Evolutionary conservation across 1,139 yeast species (phyloP).

Genomic region (Cylindricascospora bacillispora): DNA sequence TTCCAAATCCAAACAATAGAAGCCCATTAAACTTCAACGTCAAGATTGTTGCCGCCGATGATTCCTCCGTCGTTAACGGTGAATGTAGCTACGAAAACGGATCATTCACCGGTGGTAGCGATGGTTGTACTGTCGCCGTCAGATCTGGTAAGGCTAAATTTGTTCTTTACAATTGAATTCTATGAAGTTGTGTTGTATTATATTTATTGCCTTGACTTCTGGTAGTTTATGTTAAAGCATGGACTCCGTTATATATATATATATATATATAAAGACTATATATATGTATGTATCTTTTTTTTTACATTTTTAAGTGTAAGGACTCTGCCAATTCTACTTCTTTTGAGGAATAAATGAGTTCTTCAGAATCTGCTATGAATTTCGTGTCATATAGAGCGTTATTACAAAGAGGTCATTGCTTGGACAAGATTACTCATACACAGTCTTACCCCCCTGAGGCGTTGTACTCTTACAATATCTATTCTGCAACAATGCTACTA

Average conservation of each 20-base stretch:
- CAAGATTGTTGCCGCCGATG: slow-evolving; percentile 65
- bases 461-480: too few species aligned
- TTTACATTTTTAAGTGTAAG: too few species aligned
- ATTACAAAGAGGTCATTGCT: too few species aligned
- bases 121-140: slow-evolving; percentile 89
- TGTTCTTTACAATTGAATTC: slow-evolving; percentile 37
- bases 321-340: too few species aligned
- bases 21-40: slow-evolving; percentile 70
- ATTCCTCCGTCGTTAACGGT: slow-evolving; percentile 51
- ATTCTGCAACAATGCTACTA: too few species aligned
- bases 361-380: too few species aligned
- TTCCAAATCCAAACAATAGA: slow-evolving; percentile 86
- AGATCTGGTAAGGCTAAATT: slow-evolving; percentile 65
- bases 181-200: not conserved
- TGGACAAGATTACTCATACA: too few species aligned
- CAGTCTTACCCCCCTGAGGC: too few species aligned
- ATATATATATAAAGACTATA: slow-evolving; percentile 1
- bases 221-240: not conserved
- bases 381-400: too few species aligned
- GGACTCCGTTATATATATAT: too few species aligned
- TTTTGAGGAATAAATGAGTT: too few species aligned
- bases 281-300: slow-evolving; percentile 2
- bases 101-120: slow-evolving; percentile 46
- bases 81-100: slow-evolving; percentile 74
- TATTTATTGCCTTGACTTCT: not conserved